Percentiles rank a stretch among this genome's conserved stretches.
Conservation (phyloP, 2,329 filamentous ascomycete genomes). For the Cladosporium sp. region DNA sequence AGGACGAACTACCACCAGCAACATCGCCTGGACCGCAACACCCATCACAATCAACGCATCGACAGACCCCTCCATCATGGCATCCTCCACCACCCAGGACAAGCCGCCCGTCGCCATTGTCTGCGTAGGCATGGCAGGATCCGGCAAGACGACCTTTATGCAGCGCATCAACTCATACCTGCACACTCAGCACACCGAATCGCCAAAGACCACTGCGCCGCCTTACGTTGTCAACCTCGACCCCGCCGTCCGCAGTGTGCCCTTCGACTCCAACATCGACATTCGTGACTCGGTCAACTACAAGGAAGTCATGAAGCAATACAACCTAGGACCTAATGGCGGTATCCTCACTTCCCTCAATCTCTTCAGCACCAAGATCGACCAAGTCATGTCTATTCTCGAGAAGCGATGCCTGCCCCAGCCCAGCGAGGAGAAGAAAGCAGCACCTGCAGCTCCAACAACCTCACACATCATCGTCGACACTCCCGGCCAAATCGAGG, state of each 20-base stretch:
- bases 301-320: slow-evolving; percentile 99
- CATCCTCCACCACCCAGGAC: slow-evolving; percentile 12
- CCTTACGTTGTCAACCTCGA: slow-evolving; percentile 98
- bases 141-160: slow-evolving; percentile 99
- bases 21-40: neutral
- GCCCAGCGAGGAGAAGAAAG: slow-evolving; percentile 1
- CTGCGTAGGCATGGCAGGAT: slow-evolving; percentile 96
- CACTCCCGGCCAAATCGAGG: slow-evolving; percentile 96
- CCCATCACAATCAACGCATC: neutral
- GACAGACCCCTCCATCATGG: slow-evolving; percentile 13
- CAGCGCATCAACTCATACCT: slow-evolving; percentile 93
- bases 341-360: slow-evolving; percentile 95
- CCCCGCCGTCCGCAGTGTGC: slow-evolving; percentile 86
- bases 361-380: slow-evolving; percentile 95
- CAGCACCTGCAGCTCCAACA: slow-evolving; percentile 50
- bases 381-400: slow-evolving; percentile 82
- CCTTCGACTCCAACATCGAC: slow-evolving; percentile 96
- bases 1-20: neutral
- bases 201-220: slow-evolving; percentile 57
- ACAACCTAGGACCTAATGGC: slow-evolving; percentile 94
- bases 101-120: slow-evolving; percentile 71
- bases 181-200: slow-evolving; percentile 49
- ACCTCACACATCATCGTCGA: slow-evolving; percentile 81
- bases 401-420: slow-evolving; percentile 66
- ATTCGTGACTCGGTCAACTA: slow-evolving; percentile 99